Base-by-base conservation (phyloP, 257 asterid species). In the Eustoma russellianum region DNA sequence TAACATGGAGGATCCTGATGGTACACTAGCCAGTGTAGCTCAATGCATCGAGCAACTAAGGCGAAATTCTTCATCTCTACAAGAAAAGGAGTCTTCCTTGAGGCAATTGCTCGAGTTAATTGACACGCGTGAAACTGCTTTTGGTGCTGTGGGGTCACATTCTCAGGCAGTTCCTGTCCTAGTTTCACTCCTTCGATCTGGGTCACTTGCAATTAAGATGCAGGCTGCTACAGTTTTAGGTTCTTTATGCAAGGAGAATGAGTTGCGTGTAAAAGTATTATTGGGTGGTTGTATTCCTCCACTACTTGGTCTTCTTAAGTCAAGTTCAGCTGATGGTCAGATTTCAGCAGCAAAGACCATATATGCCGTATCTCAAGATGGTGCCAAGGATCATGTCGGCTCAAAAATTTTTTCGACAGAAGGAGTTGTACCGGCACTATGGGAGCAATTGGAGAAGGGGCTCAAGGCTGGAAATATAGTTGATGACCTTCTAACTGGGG, bases 111-210 rank as follows among this genome's bases (percentile, higher is more conserved):
- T 74, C 33, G 98, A 87, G 52, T 84, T 91, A 65, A 87, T 85
- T 61, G 81, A 80, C 64, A 77, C 93, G 10, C 85, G 95, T 34
- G 94, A 80, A 65, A 85, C 77, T 68, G 98, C 95, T 64, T 91
- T 91, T 55, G 77, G 95, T 64, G 98, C 97, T 44, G 97, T 92
- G 62, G 97, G 94, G 60, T 88, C 98, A 50, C 98, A 92, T 76
- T 92, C 98, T 63, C 98, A 92, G 71, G 98, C 98, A 38, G 98
- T 92, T 68, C 98, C 98, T n/a, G 97, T 92, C 41, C 97, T 92
- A 8, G 98, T 92, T 16, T 92, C 98, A 46, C 95, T 88, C 62
- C 93, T 92, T 55, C 93, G 98, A 60, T 85, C 98, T 24, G 98
- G 97, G 62, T 82, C 97, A 55, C 77, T 82, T 33, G 94, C 82